A percentile compares a stretch with the other conserved stretches of the same genome.
Conservation (phyloP, 352 stramenopile genomes). For the Phytophthora hibernalis region DNA sequence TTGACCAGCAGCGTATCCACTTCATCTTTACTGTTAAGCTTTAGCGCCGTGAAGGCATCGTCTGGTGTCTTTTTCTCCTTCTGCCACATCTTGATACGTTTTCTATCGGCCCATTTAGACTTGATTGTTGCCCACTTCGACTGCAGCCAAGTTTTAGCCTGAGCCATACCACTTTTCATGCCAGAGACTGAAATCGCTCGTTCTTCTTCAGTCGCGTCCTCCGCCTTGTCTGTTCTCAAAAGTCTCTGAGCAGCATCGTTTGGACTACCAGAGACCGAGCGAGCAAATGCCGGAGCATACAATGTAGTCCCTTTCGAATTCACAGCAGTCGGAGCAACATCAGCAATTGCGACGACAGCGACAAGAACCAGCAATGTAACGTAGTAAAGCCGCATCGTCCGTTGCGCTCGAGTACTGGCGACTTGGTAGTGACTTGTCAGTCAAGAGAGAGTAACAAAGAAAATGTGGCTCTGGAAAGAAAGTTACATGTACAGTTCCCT, state of each 20-base stretch:
- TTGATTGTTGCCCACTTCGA: not conserved
- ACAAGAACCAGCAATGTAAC: not conserved
- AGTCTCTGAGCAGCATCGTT: not conserved
- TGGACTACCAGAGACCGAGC: not conserved
- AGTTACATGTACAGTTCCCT: too few relatives aligned
- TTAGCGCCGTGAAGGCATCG: conserved; percentile 1
- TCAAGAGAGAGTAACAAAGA: too few relatives aligned
- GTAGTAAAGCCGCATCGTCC: not conserved
- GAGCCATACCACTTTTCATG: not conserved
- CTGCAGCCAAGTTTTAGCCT: not conserved
- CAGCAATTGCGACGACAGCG: not conserved
- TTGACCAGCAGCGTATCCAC: conserved; percentile 5
- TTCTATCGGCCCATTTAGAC: not conserved
- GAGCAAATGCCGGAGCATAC: not conserved
- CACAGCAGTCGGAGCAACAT: too few relatives aligned
- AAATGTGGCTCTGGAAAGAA: too few relatives aligned
- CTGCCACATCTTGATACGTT: not conserved
- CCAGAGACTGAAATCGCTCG: not conserved
- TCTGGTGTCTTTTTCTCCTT: not conserved
- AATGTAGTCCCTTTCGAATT: not conserved
- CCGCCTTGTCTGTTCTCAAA: not conserved
- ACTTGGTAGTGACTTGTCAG: not conserved
- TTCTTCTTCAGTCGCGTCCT: not conserved
- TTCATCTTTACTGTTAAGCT: not conserved
- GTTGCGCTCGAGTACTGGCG: not conserved